Percentiles rank a stretch among this genome's conserved stretches.
These are phyloP conservation scores for Benincasa hispida DNA, from an alignment of 306 rosid species.

Conservation along the genomic window DNA sequence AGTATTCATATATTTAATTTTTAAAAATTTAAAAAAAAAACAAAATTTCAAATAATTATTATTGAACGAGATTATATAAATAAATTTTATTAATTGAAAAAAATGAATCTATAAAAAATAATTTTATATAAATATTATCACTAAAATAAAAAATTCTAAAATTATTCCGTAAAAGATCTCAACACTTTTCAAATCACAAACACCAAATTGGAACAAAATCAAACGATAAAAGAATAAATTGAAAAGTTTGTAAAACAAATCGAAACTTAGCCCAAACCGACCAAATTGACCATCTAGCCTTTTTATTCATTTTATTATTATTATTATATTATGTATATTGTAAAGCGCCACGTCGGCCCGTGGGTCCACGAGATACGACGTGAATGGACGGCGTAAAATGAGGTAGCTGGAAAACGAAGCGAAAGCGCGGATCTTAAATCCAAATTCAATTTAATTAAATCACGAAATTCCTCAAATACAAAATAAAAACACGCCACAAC, in stretches of 20 bases:
- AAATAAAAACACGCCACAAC: neutral
- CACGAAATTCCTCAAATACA: neutral
- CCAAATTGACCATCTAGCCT: neutral
- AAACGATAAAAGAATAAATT: too few relatives aligned
- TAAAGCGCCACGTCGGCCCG: neutral
- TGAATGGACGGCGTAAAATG: neutral
- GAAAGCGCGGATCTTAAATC: conserved; percentile 17
- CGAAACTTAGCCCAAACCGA: neutral
- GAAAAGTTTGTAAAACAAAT: neutral
- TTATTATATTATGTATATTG: neutral
- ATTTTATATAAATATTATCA: too few relatives aligned
- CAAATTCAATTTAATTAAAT: conserved; percentile 19
- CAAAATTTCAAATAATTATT: too few relatives aligned
- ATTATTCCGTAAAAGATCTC: too few relatives aligned
- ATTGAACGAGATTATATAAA: too few relatives aligned
- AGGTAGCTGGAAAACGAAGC: neutral
- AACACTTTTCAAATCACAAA: too few relatives aligned
- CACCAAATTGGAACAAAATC: too few relatives aligned
- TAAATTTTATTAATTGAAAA: too few relatives aligned
- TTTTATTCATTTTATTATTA: neutral
- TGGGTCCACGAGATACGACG: neutral
- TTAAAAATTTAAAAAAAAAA: too few relatives aligned
- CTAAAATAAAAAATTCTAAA: too few relatives aligned
- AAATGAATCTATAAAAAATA: too few relatives aligned
- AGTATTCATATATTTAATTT: too few relatives aligned